A percentile compares a stretch with the other conserved stretches of the same genome.
Conservation (phyloP, 169 alveolate genomes). For the Fabrea salina region DNA sequence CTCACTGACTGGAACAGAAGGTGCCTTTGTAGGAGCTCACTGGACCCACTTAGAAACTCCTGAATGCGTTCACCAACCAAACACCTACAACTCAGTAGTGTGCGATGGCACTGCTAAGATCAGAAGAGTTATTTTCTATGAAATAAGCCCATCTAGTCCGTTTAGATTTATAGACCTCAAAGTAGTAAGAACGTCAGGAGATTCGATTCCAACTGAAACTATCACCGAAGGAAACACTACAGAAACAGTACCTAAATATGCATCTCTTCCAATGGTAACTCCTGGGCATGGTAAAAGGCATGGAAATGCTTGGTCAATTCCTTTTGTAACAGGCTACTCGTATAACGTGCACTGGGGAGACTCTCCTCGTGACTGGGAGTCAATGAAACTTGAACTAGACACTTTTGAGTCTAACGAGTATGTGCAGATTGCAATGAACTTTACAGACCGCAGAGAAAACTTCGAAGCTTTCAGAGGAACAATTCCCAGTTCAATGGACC, state of each 20-base stretch:
- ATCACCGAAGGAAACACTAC: not conserved
- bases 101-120: not conserved
- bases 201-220: not conserved
- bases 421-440: not conserved
- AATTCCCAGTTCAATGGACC: not conserved
- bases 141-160: not conserved
- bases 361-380: slow-evolving; percentile 17
- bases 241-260: not conserved
- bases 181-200: not conserved
- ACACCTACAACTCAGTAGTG: not conserved
- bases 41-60: slow-evolving; percentile 10
- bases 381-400: not conserved
- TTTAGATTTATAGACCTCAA: not conserved
- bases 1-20: not conserved
- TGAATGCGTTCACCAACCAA: not conserved
- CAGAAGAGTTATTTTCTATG: not conserved
- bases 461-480: not conserved
- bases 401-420: not conserved
- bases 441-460: slow-evolving; percentile 22
- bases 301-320: slow-evolving; percentile 5
- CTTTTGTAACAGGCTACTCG: slow-evolving; percentile 26
- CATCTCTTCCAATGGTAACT: not conserved
- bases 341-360: slow-evolving; percentile 26
- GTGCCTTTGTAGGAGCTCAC: not conserved
- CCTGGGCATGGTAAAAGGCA: slow-evolving; percentile 15